phyloP scores from a whole-genome alignment of 1,139 yeast species.

The Hanseniaspora sp. region DNA sequence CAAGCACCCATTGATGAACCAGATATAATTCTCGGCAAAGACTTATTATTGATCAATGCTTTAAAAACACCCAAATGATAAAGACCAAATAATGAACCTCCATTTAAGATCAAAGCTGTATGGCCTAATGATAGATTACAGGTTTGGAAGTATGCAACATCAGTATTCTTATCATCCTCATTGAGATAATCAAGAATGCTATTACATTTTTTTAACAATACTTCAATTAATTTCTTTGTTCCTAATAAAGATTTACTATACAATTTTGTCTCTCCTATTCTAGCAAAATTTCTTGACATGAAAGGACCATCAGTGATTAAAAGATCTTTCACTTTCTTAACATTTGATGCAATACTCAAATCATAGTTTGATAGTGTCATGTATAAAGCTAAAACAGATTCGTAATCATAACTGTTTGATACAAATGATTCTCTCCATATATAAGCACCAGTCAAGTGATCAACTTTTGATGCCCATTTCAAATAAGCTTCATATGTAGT shows the following conservation, averaged over 20 bases:
- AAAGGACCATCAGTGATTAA: conserved; percentile 59
- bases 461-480: conserved; percentile 47
- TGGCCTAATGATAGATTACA: conserved; percentile 83
- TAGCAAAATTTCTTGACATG: conserved; percentile 77
- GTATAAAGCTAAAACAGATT: conserved; percentile 64
- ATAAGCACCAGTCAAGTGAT: conserved; percentile 56
- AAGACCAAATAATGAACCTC: conserved; percentile 86
- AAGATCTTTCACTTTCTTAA: conserved; percentile 37
- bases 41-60: conserved; percentile 58
- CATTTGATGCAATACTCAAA: conserved; percentile 31
- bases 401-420: conserved; percentile 73
- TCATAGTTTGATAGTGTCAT: conserved; percentile 47
- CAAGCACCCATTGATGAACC: conserved; percentile 94
- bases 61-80: conserved; percentile 89
- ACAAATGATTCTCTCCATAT: conserved; percentile 80
- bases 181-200: conserved; percentile 47
- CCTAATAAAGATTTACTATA: conserved; percentile 79
- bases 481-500: conserved; percentile 11
- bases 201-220: conserved; percentile 66
- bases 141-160: conserved; percentile 78
- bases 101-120: conserved; percentile 81
- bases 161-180: conserved; percentile 34
- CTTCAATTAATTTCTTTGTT: conserved; percentile 78
- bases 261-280: conserved; percentile 67
- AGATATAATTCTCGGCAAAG: conserved; percentile 76